phyloP scores from a whole-genome alignment of 169 alveolate species.

The Besnoitia besnoiti region DNA sequence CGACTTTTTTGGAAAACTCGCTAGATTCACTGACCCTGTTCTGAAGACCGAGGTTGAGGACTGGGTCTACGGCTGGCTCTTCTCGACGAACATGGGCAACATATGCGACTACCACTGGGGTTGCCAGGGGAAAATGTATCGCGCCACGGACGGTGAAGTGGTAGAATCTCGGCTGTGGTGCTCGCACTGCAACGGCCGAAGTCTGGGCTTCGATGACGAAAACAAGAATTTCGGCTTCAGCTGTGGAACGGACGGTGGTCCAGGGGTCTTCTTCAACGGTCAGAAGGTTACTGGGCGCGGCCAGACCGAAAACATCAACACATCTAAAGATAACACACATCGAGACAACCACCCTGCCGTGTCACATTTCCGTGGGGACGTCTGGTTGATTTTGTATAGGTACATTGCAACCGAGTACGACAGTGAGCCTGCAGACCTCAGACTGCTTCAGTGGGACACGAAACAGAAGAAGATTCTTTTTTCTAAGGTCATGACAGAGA shows the following conservation, averaged over 20 bases:
- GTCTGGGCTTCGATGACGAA: not conserved
- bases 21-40: not conserved
- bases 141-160: not conserved
- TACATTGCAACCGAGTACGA: conserved; percentile 24
- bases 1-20: not conserved
- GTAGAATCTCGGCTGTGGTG: conserved; percentile 17
- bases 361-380: conserved; percentile 16
- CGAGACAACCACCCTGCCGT: conserved; percentile 17
- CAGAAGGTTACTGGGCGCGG: conserved; percentile 1
- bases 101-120: conserved; percentile 32
- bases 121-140: not conserved
- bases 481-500: conserved; percentile 26
- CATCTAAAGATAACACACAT: not conserved
- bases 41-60: not conserved
- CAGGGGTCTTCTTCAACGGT: conserved; percentile 8
- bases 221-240: not conserved
- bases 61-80: conserved; percentile 1
- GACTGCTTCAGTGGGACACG: not conserved
- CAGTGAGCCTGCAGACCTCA: not conserved
- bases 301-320: not conserved
- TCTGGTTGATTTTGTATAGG: not conserved
- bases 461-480: not conserved
- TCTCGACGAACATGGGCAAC: conserved; percentile 15
- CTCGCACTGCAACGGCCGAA: conserved; percentile 9
- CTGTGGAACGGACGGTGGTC: conserved; percentile 2